Conservation (phyloP, 2,329 filamentous ascomycete species). For the Verticillium klebahnii region DNA sequence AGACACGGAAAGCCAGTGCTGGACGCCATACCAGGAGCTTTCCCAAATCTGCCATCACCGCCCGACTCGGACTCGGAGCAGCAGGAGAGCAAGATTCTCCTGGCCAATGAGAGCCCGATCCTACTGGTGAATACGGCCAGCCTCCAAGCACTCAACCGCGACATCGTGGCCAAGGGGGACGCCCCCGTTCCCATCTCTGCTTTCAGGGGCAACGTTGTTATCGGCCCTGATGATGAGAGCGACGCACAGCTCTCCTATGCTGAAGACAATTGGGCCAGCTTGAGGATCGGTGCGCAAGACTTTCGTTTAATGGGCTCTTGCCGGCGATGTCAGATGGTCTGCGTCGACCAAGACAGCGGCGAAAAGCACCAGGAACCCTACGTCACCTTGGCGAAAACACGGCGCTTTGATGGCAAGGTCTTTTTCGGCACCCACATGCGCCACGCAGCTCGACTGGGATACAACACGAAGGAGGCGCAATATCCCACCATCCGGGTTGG, state of each 20-base stretch:
- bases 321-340: conserved; percentile 92
- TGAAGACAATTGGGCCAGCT: conserved; percentile 71
- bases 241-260: conserved; percentile 57
- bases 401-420: conserved; percentile 77
- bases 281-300: conserved; percentile 60
- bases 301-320: conserved; percentile 79
- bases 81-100: conserved; percentile 54
- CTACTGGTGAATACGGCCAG: conserved; percentile 78
- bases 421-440: conserved; percentile 83
- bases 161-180: conserved; percentile 57
- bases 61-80: conserved; percentile 53
- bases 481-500: conserved; percentile 44
- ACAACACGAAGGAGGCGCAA: conserved; percentile 13
- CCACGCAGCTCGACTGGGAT: conserved; percentile 25
- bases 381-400: conserved; percentile 79
- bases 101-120: conserved; percentile 94
- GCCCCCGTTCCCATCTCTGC: conserved; percentile 64
- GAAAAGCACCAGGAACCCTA: conserved; percentile 80
- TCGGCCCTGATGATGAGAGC: conserved; percentile 39
- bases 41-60: conserved; percentile 48
- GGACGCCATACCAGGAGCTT: conserved; percentile 45
- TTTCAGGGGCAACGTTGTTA: conserved; percentile 85
- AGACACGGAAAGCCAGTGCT: background rate
- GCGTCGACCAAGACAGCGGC: conserved; percentile 80
- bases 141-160: conserved; percentile 69